Conservation (phyloP, 192 early-diverging fungal species). For the Lobosporangium transversale region DNA sequence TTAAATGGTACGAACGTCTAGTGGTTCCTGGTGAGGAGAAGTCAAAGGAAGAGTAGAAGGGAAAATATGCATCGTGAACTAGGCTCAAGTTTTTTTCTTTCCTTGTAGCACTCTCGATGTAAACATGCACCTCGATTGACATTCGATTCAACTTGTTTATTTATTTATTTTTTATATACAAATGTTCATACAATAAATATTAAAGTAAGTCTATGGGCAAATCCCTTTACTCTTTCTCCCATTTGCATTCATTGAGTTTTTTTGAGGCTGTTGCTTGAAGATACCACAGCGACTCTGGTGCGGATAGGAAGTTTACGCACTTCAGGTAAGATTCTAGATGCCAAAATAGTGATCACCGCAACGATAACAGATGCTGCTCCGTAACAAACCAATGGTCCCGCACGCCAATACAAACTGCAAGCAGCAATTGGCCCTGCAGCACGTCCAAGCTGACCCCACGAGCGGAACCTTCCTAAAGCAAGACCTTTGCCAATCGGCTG, state of each 20-base stretch:
- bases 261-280: background rate
- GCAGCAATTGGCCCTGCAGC: slow-evolving; percentile 88
- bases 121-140: too few species aligned
- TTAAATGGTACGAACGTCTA: background rate
- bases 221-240: too few species aligned
- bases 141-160: too few species aligned
- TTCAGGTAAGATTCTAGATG: slow-evolving; percentile 42
- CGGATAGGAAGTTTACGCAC: slow-evolving; percentile 45
- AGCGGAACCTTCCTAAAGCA: slow-evolving; percentile 86
- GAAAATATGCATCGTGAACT: too few species aligned
- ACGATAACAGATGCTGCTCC: slow-evolving; percentile 65
- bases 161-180: too few species aligned
- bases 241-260: slow-evolving; percentile 6
- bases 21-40: slow-evolving; percentile 5
- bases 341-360: slow-evolving; percentile 37
- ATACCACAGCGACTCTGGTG: slow-evolving; percentile 7
- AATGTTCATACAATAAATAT: too few species aligned
- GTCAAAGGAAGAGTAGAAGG: background rate
- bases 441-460: slow-evolving; percentile 91
- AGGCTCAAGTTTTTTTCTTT: too few species aligned
- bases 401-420: slow-evolving; percentile 88
- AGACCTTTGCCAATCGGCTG: slow-evolving; percentile 67
- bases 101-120: too few species aligned
- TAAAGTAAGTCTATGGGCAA: too few species aligned
- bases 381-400: slow-evolving; percentile 72